A percentile compares a stretch with the other conserved stretches of the same genome.
Conservation (phyloP, 257 asterid species). For the Ligustrum vulgare region DNA sequence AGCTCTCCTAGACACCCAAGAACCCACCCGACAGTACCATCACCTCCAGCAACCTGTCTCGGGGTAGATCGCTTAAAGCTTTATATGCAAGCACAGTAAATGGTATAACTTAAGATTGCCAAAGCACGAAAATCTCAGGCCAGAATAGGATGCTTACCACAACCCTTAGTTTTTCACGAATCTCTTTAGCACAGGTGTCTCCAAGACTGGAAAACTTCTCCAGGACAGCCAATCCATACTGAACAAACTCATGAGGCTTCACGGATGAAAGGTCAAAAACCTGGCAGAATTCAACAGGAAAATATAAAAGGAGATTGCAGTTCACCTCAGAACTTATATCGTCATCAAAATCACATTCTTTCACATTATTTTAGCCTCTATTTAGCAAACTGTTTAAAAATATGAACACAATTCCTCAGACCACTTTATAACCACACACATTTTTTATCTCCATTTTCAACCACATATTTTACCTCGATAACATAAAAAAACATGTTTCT, state of each 20-base stretch:
- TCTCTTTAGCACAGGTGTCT: conserved; percentile 73
- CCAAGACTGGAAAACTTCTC: conserved; percentile 81
- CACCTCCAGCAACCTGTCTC: conserved; percentile 98
- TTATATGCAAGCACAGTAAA: conserved; percentile 7
- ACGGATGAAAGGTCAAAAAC: conserved; percentile 86
- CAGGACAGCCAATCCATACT: conserved; percentile 82
- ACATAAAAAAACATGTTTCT: too few species aligned
- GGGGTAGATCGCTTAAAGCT: conserved; percentile 21
- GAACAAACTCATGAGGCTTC: conserved; percentile 93
- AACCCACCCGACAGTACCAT: conserved; percentile 98
- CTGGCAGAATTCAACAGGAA: conserved; percentile 45
- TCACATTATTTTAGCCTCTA: neutral
- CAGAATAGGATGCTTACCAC: conserved; percentile 56
- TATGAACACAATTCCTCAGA: too few species aligned
- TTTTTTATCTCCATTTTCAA: too few species aligned
- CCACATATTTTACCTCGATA: too few species aligned
- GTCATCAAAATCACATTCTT: conserved; percentile 2
- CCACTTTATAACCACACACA: too few species aligned
- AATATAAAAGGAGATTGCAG: conserved; percentile 20
- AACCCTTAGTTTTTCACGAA: conserved; percentile 81
- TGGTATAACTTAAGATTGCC: neutral
- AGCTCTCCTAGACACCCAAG: conserved; percentile 96
- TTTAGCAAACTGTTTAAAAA: too few species aligned
- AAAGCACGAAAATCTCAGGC: neutral
- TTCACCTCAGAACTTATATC: conserved; percentile 6